Percentiles rank a stretch among this genome's conserved stretches.
These are phyloP conservation scores for Populus trichocarpa DNA, from an alignment of 441 rosid species.

Conservation along the genomic window DNA sequence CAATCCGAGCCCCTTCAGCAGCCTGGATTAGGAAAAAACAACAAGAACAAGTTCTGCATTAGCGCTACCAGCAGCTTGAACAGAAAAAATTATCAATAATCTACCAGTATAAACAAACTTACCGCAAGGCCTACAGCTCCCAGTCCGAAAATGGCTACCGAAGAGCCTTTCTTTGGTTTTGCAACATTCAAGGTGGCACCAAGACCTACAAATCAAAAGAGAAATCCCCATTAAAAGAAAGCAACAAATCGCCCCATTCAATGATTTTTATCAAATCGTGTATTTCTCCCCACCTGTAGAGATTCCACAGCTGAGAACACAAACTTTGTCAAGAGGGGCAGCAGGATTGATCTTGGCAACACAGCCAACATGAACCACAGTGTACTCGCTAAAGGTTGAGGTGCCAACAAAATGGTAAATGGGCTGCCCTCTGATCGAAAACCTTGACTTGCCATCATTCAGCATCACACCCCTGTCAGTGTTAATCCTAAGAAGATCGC, in stretches of 20 bases:
- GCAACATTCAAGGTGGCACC: slow-evolving; percentile 22
- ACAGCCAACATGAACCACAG: slow-evolving; percentile 43
- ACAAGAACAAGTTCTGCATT: not conserved
- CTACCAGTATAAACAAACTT: not conserved
- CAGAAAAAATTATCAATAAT: not conserved
- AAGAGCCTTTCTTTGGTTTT: slow-evolving; percentile 11
- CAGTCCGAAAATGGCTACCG: slow-evolving; percentile 20
- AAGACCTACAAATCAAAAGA: not conserved
- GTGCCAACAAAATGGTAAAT: slow-evolving; percentile 46
- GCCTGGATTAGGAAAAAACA: slow-evolving; percentile 9
- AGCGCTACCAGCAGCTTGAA: not conserved
- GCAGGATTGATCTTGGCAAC: slow-evolving; percentile 43
- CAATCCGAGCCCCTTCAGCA: slow-evolving; percentile 35
- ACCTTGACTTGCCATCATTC: slow-evolving; percentile 40
- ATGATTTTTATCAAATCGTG: no score
- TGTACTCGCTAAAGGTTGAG: slow-evolving; percentile 49
- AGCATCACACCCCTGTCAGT: slow-evolving; percentile 48
- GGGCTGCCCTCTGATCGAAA: slow-evolving; percentile 38
- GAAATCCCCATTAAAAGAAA: not conserved
- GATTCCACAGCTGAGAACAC: slow-evolving; percentile 48
- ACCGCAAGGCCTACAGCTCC: slow-evolving; percentile 23
- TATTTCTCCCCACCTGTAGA: slow-evolving; percentile 34
- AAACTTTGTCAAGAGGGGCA: slow-evolving; percentile 52
- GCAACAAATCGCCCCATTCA: not conserved
- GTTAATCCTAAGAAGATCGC: slow-evolving; percentile 47